Conservation (phyloP, 2,329 filamentous ascomycete species). For the Waltergamsia citrina region DNA sequence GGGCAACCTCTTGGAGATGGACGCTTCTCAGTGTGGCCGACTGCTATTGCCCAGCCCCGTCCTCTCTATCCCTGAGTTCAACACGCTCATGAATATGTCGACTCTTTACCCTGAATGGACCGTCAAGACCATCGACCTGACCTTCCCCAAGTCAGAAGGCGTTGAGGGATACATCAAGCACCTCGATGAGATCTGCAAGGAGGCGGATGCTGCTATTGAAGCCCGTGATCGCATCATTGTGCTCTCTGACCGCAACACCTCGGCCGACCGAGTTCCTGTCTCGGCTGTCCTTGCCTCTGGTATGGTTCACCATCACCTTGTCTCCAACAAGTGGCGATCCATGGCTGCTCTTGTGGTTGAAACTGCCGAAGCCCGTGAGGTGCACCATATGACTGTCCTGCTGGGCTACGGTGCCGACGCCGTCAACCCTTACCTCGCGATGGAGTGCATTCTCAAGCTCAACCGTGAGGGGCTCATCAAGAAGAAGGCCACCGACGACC, state of each 20-base stretch:
- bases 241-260: slow-evolving; percentile 81
- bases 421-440: slow-evolving; percentile 87
- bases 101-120: slow-evolving; percentile 70
- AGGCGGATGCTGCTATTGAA: slow-evolving; percentile 75
- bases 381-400: slow-evolving; percentile 98
- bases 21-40: slow-evolving; percentile 77
- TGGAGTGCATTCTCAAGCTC: slow-evolving; percentile 96
- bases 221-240: slow-evolving; percentile 78
- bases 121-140: slow-evolving; percentile 84
- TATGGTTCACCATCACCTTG: slow-evolving; percentile 91
- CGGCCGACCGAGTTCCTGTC: slow-evolving; percentile 71
- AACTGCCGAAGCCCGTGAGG: slow-evolving; percentile 91
- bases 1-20: slow-evolving; percentile 91
- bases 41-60: slow-evolving; percentile 83
- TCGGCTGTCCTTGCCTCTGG: slow-evolving; percentile 82
- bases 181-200: slow-evolving; percentile 80
- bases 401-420: slow-evolving; percentile 92
- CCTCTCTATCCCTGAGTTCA: slow-evolving; percentile 84
- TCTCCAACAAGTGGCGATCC: slow-evolving; percentile 92
- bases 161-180: slow-evolving; percentile 77
- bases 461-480: slow-evolving; percentile 87
- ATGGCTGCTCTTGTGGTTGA: slow-evolving; percentile 81
- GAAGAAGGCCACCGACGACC: slow-evolving; percentile 74
- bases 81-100: slow-evolving; percentile 71
- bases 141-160: slow-evolving; percentile 80